Evolutionary conservation across 2,329 filamentous ascomycete species (phyloP), one percentile per base, ranked within the genome.

Genomic region (Dactylellina haptotyla): DNA sequence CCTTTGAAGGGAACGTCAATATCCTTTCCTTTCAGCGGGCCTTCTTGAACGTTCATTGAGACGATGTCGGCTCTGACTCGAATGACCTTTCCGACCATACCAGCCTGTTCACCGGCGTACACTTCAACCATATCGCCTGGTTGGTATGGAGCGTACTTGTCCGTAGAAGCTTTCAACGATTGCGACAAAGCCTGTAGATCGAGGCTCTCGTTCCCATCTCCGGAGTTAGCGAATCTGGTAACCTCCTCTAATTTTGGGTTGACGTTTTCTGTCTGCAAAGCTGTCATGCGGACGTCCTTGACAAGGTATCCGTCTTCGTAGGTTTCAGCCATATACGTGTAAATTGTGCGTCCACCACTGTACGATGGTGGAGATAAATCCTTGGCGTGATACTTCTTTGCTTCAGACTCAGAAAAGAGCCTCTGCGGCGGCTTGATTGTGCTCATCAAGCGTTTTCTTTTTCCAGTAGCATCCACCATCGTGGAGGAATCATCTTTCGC

Each of bases 81-180:
- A 53, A 91, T 88, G 1, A 92, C 93, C 77, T 89, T 92, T 78
- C 95, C 95, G 30, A 91, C 85, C 12, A 98, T 90, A 58, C 95
- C 95, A 79, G 90, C 92, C 80, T 99, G 95, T 82, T 99, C 95
- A 76, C 95, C 95, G 66, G 93, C 89, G 81, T 93, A 98, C 45
- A 99, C 92, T 81, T 98, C 94, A 20, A 99, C 93, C n/a, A 93
- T 88, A 80, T 99, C 95, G 32, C 96, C 96, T 2, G 93, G 91
- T 3, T 96, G 86, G 79, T 97, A 99, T 2, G 90, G 90, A 32
- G 93, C 90, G 39, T 66, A 74, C 30, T 74, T 74, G 74, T 90
- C 90, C 6, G 89, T 88, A 71, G 90, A 91, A 76, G 88, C 90
- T 80, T 96, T 97, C 61, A 98, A 84, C 76, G 92, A 97, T 53